Percentiles rank a stretch among this genome's conserved stretches.
These are phyloP conservation scores for Xylariaceae sp. DNA, from an alignment of 2,329 filamentous ascomycete species.

Conservation along the genomic window DNA sequence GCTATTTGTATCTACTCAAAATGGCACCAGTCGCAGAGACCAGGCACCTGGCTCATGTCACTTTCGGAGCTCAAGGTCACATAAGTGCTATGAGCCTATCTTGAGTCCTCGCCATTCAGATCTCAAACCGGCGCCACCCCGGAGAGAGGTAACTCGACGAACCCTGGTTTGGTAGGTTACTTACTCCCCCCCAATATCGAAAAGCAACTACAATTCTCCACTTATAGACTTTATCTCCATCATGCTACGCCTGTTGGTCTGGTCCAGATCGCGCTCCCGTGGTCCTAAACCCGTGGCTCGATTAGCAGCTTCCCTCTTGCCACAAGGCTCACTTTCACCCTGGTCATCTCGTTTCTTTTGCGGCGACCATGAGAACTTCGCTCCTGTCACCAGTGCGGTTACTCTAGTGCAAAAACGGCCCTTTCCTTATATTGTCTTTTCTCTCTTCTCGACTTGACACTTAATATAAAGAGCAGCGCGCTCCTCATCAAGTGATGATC, in stretches of 20 bases:
- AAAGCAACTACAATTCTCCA: constrained; percentile 4
- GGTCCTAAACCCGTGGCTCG: constrained; percentile 17
- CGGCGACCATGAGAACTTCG: constrained; percentile 37
- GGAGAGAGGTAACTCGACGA: constrained; percentile 29
- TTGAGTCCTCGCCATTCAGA: not conserved
- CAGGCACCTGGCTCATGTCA: constrained; percentile 8
- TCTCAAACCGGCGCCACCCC: constrained; percentile 13
- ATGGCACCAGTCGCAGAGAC: constrained; percentile 6
- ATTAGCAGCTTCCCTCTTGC: constrained; percentile 22
- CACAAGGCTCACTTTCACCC: constrained; percentile 26
- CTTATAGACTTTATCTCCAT: not conserved
- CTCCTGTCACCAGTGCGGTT: constrained; percentile 18
- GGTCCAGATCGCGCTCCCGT: constrained; percentile 31
- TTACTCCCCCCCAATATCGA: constrained; percentile 6
- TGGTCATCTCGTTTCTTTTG: constrained; percentile 31
- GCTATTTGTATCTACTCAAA: not conserved
- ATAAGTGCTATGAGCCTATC: not conserved
- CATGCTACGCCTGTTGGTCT: constrained; percentile 13
- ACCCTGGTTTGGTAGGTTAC: constrained; percentile 28
- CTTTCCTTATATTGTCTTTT: constrained; percentile 15
- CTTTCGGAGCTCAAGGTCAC: constrained; percentile 3
- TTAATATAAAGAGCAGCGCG: constrained; percentile 22
- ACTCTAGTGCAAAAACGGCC: constrained; percentile 18
- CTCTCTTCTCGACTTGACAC: constrained; percentile 6
- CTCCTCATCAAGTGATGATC: constrained; percentile 32